Conservation (phyloP, 768 basidiomycete genomes). For the Leccinum ochraceum region DNA sequence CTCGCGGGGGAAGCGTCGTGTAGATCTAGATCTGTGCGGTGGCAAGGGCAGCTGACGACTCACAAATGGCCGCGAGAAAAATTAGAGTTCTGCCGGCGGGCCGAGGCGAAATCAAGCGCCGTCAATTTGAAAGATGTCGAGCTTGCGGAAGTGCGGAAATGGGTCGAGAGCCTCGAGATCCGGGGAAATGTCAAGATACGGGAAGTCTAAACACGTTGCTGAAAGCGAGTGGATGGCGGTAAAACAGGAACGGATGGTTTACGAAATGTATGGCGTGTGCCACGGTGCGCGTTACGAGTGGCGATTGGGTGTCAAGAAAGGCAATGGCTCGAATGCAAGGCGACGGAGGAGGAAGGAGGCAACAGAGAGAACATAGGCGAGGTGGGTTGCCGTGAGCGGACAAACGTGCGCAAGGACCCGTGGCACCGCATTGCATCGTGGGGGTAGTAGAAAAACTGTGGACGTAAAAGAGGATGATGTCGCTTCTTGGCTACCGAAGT, state of each 20-base stretch:
- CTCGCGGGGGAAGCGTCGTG: too few relatives aligned
- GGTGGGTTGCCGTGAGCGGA: conserved; percentile 16
- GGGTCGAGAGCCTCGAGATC: neutral
- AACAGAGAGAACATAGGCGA: conserved; percentile 3
- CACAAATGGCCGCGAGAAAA: too few relatives aligned
- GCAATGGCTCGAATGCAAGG: conserved; percentile 11
- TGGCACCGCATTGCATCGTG: conserved; percentile 33
- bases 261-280: conserved; percentile 13
- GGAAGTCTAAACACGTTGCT: conserved; percentile 20
- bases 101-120: conserved; percentile 1
- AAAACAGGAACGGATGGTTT: conserved; percentile 17
- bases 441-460: conserved; percentile 28
- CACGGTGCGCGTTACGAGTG: conserved; percentile 24
- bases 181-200: neutral
- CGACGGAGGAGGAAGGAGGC: conserved; percentile 8
- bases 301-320: conserved; percentile 24
- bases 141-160: conserved; percentile 9
- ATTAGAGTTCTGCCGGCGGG: conserved; percentile 19
- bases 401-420: conserved; percentile 40
- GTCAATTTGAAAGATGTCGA: conserved; percentile 28
- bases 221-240: conserved; percentile 2
- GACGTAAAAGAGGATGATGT: conserved; percentile 11
- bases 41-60: too few relatives aligned
- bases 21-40: too few relatives aligned
- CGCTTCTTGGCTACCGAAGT: conserved; percentile 23